Evolutionary conservation across 2,329 filamentous ascomycete genomes (phyloP), one percentile per base, ranked within the genome.

Genomic region (Hortaea sp.): DNA sequence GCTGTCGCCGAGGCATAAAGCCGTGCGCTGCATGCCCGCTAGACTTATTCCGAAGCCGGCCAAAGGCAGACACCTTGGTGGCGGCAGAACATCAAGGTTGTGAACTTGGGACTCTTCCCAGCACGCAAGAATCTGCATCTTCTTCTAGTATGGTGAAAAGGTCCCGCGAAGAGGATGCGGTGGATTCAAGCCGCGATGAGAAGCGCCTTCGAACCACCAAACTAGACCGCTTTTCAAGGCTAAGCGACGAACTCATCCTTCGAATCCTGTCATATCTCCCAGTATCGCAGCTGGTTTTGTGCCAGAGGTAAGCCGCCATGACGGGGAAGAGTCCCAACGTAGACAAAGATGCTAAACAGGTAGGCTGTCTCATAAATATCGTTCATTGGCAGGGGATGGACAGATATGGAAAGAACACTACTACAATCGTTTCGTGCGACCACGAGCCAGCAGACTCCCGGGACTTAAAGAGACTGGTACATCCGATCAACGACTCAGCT

Each of bases 341-440:
- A 51, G 31, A 41, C 31, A 29, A 39, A 66, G 58, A 44, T 48
- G 52, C 63, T 64, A 45, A 71, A 77, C 32, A 69, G 74, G 5
- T 70, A 75, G 80, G 45, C 74, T 89, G n/a, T 95, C 88, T 1
- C 79, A 70, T 45, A 86, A 85, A 49, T 84, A 94, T 60, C 74
- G 81, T 55, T 73, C 73, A 35, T 75, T 97, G 12, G 77, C 86
- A 6, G 75, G 77, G 45, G 92, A 97, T 64, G 84, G 84, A 0
- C 88, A 95, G 62, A 70, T 97, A 47, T 98, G 92, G 92, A 92
- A 90, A 64, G 76, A 77, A 10, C 78, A 88, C 42, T 98, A 95
- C 67, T 95, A 94, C 67, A 75, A 80, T 28, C 82, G 84, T 51
- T 97, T 94, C 66, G 86, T 95, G 29, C 76, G 85, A 32, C 88